Evolutionary conservation across 495 filamentous ascomycete species (phyloP).

Genomic region (Rhizodiscina lignyota): DNA sequence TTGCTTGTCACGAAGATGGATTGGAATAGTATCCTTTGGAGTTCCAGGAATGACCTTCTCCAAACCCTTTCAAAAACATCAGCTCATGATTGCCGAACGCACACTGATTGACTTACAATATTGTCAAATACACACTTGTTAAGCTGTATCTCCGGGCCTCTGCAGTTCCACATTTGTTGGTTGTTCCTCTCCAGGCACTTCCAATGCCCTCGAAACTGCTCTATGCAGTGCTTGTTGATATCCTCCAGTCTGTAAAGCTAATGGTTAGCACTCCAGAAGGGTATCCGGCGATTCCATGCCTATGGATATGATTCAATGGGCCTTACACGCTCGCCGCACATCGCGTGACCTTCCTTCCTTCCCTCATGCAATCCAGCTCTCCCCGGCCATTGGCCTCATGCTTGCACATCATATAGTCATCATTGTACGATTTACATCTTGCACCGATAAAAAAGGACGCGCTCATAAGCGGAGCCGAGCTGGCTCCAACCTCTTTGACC

Average conservation of each 20-base stretch:
- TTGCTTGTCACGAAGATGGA: conserved; percentile 67
- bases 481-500: conserved; percentile 80
- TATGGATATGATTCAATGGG: background rate
- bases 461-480: conserved; percentile 76
- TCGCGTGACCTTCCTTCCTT: conserved; percentile 87
- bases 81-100: background rate
- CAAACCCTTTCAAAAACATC: conserved; percentile 41
- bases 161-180: conserved; percentile 87
- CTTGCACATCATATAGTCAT: conserved; percentile 99
- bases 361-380: conserved; percentile 87
- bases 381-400: conserved; percentile 70
- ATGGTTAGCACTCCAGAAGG: too few relatives aligned
- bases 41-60: conserved; percentile 81
- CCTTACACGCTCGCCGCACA: conserved; percentile 86
- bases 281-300: background rate
- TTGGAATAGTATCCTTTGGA: conserved; percentile 57
- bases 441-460: conserved; percentile 97
- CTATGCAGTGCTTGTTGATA: conserved; percentile 86
- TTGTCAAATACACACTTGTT: conserved; percentile 94
- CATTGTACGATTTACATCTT: conserved; percentile 85
- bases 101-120: conserved; percentile 42
- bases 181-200: conserved; percentile 94
- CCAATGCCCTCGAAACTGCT: conserved; percentile 86
- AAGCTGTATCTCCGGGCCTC: conserved; percentile 56
- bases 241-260: conserved; percentile 59